Evolutionary conservation across 805 yeast species (phyloP).

Genomic region (Priceomyces medius): DNA sequence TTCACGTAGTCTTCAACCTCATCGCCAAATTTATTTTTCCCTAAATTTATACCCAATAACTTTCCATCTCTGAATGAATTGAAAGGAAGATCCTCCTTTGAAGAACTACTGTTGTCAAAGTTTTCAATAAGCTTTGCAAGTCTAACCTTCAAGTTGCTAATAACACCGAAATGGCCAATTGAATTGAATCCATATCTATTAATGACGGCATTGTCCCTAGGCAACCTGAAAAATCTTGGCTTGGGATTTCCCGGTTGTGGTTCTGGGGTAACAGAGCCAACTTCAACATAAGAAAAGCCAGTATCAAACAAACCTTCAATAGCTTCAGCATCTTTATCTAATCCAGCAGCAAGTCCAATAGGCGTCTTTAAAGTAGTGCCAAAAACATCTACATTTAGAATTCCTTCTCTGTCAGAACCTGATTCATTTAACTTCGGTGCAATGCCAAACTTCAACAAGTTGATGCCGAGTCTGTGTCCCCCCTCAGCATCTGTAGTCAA

Average conservation of each 20-base stretch:
- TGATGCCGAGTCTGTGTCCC: conserved; percentile 78
- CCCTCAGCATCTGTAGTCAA: conserved; percentile 74
- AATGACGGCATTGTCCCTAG: conserved; percentile 84
- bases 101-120: conserved; percentile 9
- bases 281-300: conserved; percentile 89
- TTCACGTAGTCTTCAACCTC: conserved; percentile 81
- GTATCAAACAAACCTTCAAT: conserved; percentile 72
- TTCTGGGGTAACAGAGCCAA: conserved; percentile 89
- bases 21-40: conserved; percentile 90
- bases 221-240: conserved; percentile 87
- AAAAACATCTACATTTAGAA: conserved; percentile 61
- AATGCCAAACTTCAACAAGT: conserved; percentile 64
- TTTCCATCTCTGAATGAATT: conserved; percentile 62
- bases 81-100: conserved; percentile 22
- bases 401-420: conserved; percentile 39
- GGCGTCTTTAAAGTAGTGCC: conserved; percentile 72
- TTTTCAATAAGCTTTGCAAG: conserved; percentile 40
- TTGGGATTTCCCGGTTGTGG: conserved; percentile 95
- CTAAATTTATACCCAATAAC: conserved; percentile 79
- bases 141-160: conserved; percentile 65
- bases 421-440: conserved; percentile 60
- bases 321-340: conserved; percentile 91
- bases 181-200: conserved; percentile 96
- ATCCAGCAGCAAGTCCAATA: conserved; percentile 92
- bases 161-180: conserved; percentile 75